Evolutionary conservation across 2,329 filamentous ascomycete genomes (phyloP).

Genomic region (Trichoderma atroviride): DNA sequence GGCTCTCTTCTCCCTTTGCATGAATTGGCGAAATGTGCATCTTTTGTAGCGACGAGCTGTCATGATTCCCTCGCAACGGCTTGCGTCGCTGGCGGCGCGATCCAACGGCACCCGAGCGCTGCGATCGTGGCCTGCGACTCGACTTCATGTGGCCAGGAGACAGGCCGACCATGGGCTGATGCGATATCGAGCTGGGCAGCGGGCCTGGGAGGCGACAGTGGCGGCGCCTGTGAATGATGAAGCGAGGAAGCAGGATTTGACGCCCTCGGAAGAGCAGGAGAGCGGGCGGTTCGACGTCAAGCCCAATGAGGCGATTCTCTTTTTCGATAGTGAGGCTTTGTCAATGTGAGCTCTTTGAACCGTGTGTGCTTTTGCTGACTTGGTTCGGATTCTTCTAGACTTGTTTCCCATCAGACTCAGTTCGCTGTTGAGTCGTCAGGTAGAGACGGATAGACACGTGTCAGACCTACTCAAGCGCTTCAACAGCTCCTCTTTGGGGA

Average conservation of each 20-base stretch:
- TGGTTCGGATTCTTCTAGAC: conserved; percentile 53
- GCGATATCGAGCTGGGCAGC: conserved; percentile 21
- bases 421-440: conserved; percentile 47
- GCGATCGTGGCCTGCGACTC: conserved; percentile 7
- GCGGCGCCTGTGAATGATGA: conserved; percentile 38
- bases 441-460: conserved; percentile 54
- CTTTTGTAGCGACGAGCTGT: conserved; percentile 17
- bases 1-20: conserved; percentile 11
- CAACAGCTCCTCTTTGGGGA: conserved; percentile 53
- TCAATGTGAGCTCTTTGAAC: neutral
- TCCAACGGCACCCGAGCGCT: conserved; percentile 21
- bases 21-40: conserved; percentile 8
- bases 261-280: conserved; percentile 58
- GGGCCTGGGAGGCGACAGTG: conserved; percentile 35
- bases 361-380: neutral
- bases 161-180: conserved; percentile 6
- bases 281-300: conserved; percentile 79
- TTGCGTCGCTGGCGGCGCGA: conserved; percentile 29
- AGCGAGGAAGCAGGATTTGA: conserved; percentile 54
- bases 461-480: conserved; percentile 55
- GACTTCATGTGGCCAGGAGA: neutral
- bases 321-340: conserved; percentile 74
- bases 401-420: conserved; percentile 79
- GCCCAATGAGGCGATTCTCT: conserved; percentile 80
- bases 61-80: conserved; percentile 38